Evolutionary conservation across 2,329 filamentous ascomycete species (phyloP).

Genomic region (Colletotrichum neosansevieriae): DNA sequence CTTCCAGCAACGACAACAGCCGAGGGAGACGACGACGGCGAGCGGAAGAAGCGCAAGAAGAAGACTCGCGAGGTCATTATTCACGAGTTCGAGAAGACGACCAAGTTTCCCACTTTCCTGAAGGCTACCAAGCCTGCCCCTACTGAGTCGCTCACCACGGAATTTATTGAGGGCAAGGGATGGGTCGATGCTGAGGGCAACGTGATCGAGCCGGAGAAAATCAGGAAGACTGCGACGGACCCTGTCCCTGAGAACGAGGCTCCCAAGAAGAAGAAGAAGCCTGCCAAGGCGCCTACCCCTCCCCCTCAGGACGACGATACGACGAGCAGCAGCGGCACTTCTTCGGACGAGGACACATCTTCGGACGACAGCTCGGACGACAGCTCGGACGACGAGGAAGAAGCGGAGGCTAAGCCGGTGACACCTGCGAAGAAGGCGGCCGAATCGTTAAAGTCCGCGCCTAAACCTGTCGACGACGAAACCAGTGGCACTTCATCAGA

Average conservation of each 20-base stretch:
- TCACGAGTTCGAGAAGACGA: slow-evolving; percentile 90
- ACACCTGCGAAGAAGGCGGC: slow-evolving; percentile 28
- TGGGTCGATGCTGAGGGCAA: slow-evolving; percentile 87
- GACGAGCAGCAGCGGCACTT: slow-evolving; percentile 55
- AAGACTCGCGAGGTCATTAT: slow-evolving; percentile 75
- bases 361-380: slow-evolving; percentile 51
- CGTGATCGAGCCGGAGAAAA: slow-evolving; percentile 73
- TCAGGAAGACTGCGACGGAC: slow-evolving; percentile 47
- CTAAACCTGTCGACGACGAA: slow-evolving; percentile 43
- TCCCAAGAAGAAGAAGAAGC: slow-evolving; percentile 41
- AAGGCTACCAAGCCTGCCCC: slow-evolving; percentile 65
- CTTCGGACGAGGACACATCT: slow-evolving; percentile 48
- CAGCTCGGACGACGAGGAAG: slow-evolving; percentile 46
- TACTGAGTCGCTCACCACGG: slow-evolving; percentile 58
- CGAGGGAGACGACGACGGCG: slow-evolving; percentile 52
- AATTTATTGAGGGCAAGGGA: slow-evolving; percentile 86
- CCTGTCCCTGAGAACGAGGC: slow-evolving; percentile 44
- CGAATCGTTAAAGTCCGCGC: slow-evolving; percentile 26
- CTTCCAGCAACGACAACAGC: slow-evolving; percentile 57
- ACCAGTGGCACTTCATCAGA: slow-evolving; percentile 44
- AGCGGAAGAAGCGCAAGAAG: slow-evolving; percentile 71
- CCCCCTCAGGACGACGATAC: slow-evolving; percentile 47
- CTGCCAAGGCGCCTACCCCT: slow-evolving; percentile 29
- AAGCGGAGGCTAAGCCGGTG: slow-evolving; percentile 33
- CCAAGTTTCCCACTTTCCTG: slow-evolving; percentile 85